A percentile compares a stretch with the other conserved stretches of the same genome.
Evolutionary conservation across 768 basidiomycete species (phyloP).

Genomic region (Asterophora lycoperdoides): DNA sequence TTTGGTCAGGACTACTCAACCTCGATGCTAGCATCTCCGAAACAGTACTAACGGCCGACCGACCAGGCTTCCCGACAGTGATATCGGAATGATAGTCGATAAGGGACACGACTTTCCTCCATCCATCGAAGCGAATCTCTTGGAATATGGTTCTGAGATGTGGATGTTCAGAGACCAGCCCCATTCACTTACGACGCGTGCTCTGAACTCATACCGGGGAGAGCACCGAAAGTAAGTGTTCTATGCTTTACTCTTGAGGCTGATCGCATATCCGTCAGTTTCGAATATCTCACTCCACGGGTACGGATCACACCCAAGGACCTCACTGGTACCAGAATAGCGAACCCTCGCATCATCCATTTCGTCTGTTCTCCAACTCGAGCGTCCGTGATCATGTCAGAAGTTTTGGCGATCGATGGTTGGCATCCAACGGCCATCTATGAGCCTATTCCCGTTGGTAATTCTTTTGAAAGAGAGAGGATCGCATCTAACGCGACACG

Average conservation of each 20-base stretch:
- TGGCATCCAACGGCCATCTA: constrained; percentile 74
- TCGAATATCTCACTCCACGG: constrained; percentile 72
- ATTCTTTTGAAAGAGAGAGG: neutral
- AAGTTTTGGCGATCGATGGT: constrained; percentile 45
- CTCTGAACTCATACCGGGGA: constrained; percentile 70
- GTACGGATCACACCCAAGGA: constrained; percentile 70
- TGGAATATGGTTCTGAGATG: constrained; percentile 65
- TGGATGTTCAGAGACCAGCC: constrained; percentile 71
- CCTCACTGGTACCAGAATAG: constrained; percentile 50
- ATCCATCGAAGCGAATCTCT: constrained; percentile 49
- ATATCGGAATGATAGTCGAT: constrained; percentile 83
- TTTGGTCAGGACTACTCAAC: constrained; percentile 49
- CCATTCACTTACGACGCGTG: constrained; percentile 58
- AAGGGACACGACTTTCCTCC: constrained; percentile 72
- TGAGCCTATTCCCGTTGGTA: constrained; percentile 81
- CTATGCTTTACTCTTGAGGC: neutral
- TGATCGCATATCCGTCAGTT: constrained; percentile 40
- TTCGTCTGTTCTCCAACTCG: constrained; percentile 83
- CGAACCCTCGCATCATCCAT: constrained; percentile 55
- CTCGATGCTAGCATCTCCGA: neutral
- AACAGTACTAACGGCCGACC: neutral
- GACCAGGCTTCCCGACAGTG: constrained; percentile 57
- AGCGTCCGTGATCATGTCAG: constrained; percentile 60
- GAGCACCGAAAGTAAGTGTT: constrained; percentile 58
- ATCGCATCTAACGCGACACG: neutral